Conservation (phyloP, 352 stramenopile species). For the Phytophthora macrochlamydospora region DNA sequence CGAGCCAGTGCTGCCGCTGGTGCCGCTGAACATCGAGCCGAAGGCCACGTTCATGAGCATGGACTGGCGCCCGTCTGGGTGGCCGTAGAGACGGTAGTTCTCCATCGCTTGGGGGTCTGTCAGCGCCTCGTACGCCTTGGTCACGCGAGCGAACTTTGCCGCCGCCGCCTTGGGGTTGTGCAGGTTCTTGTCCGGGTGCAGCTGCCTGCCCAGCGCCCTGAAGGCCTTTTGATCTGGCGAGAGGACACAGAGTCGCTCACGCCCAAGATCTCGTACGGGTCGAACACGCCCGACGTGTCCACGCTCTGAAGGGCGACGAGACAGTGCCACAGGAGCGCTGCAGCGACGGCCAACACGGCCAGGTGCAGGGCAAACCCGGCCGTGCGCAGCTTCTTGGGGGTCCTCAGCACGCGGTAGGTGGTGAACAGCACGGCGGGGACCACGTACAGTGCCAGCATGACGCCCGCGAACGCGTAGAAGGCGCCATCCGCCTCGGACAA, state of each 20-base stretch:
- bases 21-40: conserved; percentile 54
- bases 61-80: conserved; percentile 81
- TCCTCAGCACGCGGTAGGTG: conserved; percentile 49
- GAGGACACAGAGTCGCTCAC: conserved; percentile 58
- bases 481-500: conserved; percentile 75
- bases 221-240: conserved; percentile 82
- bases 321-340: conserved; percentile 49
- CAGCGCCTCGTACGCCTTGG: conserved; percentile 88
- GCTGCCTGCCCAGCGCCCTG: conserved; percentile 59
- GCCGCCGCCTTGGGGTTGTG: conserved; percentile 41
- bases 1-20: conserved; percentile 44
- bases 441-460: conserved; percentile 85
- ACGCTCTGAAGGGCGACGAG: conserved; percentile 70
- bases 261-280: conserved; percentile 87
- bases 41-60: conserved; percentile 78
- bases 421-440: conserved; percentile 64
- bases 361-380: conserved; percentile 55
- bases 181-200: conserved; percentile 88
- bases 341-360: conserved; percentile 52
- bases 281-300: conserved; percentile 79
- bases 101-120: conserved; percentile 71
- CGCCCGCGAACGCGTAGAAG: conserved; percentile 83
- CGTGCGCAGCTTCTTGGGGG: conserved; percentile 56
- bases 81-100: conserved; percentile 83
- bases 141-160: conserved; percentile 68